Base-by-base conservation (phyloP, 208 protist species). In the Vickermania spadyakhi region DNA sequence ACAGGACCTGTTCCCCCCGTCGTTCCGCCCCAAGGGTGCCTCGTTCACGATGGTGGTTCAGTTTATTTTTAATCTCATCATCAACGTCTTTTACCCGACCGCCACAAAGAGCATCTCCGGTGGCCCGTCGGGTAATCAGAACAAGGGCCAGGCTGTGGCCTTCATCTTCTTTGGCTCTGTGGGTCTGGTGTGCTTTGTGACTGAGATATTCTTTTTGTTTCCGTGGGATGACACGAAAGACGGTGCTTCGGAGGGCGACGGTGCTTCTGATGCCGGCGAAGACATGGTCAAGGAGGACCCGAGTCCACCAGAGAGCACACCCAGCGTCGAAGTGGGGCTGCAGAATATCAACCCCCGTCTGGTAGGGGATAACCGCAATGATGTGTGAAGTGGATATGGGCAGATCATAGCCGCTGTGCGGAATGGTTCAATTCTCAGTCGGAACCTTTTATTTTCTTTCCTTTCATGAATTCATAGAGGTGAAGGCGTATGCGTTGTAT, bases 51-150 rank as follows among this genome's bases (percentile, higher is more conserved):
- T 81, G 58, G 68, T 86, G 64, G 36, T 69, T 0, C 80, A 91
- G 75, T 94, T 89, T 60, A 68, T 86, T 53, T 92, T 91, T 67
- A 95, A 91, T 75, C 62, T 92, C 50, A 80, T 92, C 70, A 89
- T 95, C 70, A 95, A 90, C 68, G 68, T 92, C 41, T 79, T 59
- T 72, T 95, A 84, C 77, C 88, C 88, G 53, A 88, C 90, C 57
- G 75, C 81, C 42, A 81, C 72, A 25, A 76, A 92, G 70, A 23
- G 28, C 3, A 86, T 94, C 52, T 94, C 87, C 25, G 87, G 87
- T 52, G 87, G 87, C 36, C 65, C 72, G 52, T 87, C 79, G 26
- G 84, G 81, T 41, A 69, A 88, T 68, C 83, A 87, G 75, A 78
- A 94, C 64, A 94, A 94, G 76, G 87, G 87, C 14, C 78, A 89